Evolutionary conservation across 2,329 filamentous ascomycete genomes (phyloP), one percentile per base, ranked within the genome.

Genomic region (Whalleya microplaca): DNA sequence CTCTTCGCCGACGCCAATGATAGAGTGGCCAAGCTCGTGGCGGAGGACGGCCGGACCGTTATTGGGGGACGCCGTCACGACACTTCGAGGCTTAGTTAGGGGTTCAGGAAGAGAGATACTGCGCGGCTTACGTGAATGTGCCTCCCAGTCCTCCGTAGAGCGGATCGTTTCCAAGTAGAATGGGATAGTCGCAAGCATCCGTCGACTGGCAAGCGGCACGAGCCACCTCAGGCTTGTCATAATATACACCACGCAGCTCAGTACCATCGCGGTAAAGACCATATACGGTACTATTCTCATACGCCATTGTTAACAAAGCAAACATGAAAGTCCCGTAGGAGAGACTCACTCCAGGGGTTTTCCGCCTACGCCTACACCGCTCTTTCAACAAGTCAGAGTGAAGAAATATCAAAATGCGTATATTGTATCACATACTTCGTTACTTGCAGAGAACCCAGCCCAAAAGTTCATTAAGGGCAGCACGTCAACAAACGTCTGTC

Each of bases 201-300:
- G 69, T 71, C 9, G 69, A 71, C 19, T 71, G 56, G 40, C 69
- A 71, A 0, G 69, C 69, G 21, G 69, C 68, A 20, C 55, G 62
- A 12, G 66, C 69, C 9, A 71, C 68, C n/a, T 69, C 61, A 2
- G 66, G 65, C 29, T 70, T 70, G 12, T 65, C 66, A 45, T 70
- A 71, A 55, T 71, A 71, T 8, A 71, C 65, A 37, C 64, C 68
- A n/a, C 69, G 66, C 8, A 71, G 59, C 58, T 71, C 69, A n/a
- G 68, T 71, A 27, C 69, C 69, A 40, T 66, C 65, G 16, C 69
- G 67, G 43, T 70, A 71, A 19, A 71, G 66, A 2, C 69, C 69
- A 19, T 70, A 71, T 12, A 71, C 68, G n/a, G 69, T 71, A 32
- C 69, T 71, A 48, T 58, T 37, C 12, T 19, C 2, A 51, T 50